These are phyloP conservation scores for Fusarium sp. DNA, from an alignment of 2,329 filamentous ascomycete genomes.

Conservation along the genomic window DNA sequence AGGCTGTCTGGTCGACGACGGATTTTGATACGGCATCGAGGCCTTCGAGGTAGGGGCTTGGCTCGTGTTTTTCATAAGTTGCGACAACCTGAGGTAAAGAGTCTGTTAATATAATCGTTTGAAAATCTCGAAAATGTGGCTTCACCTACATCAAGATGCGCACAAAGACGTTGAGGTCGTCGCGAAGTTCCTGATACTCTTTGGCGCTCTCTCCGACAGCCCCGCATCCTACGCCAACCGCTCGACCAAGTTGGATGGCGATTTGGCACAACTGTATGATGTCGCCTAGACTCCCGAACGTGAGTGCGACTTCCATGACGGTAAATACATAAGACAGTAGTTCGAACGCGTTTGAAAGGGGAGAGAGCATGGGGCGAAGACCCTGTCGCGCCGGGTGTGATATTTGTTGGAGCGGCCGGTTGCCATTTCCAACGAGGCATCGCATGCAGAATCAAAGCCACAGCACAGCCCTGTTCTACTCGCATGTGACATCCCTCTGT, in stretches of 20 bases:
- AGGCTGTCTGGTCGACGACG: not conserved
- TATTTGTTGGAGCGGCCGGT: no score
- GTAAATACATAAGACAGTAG: fast-evolving
- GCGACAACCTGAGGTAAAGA: not conserved
- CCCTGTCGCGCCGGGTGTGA: no score
- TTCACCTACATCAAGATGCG: not conserved
- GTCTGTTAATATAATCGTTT: not conserved
- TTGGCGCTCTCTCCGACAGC: not conserved
- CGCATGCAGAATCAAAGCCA: no score
- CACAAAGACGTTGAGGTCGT: not conserved
- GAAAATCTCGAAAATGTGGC: not conserved
- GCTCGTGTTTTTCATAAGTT: not conserved
- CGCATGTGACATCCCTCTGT: fast-evolving
- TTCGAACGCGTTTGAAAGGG: not conserved
- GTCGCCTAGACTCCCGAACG: not conserved
- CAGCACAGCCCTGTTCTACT: not conserved
- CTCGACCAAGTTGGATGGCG: not conserved
- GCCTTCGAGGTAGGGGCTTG: not conserved
- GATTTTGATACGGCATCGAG: not conserved
- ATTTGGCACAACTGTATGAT: not conserved
- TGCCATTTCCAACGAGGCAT: no score
- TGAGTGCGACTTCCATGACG: not conserved
- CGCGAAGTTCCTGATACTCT: not conserved
- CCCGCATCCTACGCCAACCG: not conserved
- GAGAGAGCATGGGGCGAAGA: no score